Base-by-base conservation (phyloP, 148 eudicot species). In the Heliamphora exappendiculata region DNA sequence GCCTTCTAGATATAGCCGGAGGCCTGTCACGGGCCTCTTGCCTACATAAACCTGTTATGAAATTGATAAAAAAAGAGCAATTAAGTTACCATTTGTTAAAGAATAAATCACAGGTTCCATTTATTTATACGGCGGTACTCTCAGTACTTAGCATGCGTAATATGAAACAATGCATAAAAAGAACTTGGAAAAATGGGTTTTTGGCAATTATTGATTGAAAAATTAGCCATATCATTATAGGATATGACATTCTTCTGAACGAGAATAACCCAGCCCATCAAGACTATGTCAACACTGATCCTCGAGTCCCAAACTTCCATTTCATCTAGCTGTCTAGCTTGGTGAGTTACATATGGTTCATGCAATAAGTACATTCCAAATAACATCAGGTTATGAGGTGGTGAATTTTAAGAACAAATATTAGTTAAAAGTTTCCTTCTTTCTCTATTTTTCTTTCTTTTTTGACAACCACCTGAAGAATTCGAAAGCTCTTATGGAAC, bases 1-100 rank as follows among this genome's bases (percentile, higher is more conserved):
- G 28, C 99, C 99, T 85, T 96, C 99, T 29, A 96, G 93, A 75
- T 91, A 93, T 49, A 96, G 87, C 62, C 99, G 84, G 54, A 96
- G 84, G 53, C 99, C 99, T 54, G 98, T 96, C 74, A 93, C 98
- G 14, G 98, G 98, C 84, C 99, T 87, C 83, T 87, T 91, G 33
- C 99, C 99, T 67, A 91, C 99, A 79, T 96, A 97, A 76, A 96
- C 99, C 99, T 95, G 88, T 33, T 76, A 31, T 54, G 39, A 75
- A 37, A 73, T 58, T 29, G 41, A 39, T 17, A 49, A 75, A 72
- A 78, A 65, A 31, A 22, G 13, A 45, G 49, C 0, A 67, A n/a
- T 65, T 65, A 65, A 42, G 19, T 28, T 66, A 19, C 22, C 42
- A 17, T 64, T 60, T 60, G 36, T 28, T 28, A 33, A 20, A 14